Conservation (phyloP, 371 early-diverging fungal genomes). For the Mucor velutinosus region DNA sequence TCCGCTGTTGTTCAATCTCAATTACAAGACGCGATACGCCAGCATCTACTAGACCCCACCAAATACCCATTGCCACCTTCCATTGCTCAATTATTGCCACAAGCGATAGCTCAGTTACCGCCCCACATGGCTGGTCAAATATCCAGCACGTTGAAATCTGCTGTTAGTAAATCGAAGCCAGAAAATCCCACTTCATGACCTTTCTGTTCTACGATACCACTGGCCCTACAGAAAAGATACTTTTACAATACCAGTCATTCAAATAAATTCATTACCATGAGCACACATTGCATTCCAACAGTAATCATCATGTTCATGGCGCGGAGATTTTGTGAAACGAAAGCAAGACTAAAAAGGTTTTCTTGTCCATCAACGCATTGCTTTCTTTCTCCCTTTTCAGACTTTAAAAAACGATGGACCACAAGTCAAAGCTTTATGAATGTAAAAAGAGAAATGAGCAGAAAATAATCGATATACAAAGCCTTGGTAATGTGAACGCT, state of each 20-base stretch:
- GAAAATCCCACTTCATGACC: neutral
- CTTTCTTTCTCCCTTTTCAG: neutral
- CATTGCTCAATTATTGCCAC: constrained; percentile 45
- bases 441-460: constrained; percentile 16
- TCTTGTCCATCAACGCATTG: neutral
- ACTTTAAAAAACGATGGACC: neutral
- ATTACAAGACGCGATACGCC: constrained; percentile 47
- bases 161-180: neutral
- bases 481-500: constrained; percentile 5
- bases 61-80: constrained; percentile 47
- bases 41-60: constrained; percentile 49
- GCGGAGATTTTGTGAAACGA: neutral
- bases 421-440: neutral
- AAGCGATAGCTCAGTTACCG: constrained; percentile 51
- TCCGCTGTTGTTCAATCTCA: constrained; percentile 26
- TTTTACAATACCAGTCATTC: too few relatives aligned
- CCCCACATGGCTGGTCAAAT: constrained; percentile 47
- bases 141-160: constrained; percentile 27
- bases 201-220: neutral
- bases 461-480: neutral
- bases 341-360: neutral
- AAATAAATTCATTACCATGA: too few relatives aligned
- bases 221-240: too few relatives aligned
- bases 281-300: too few relatives aligned
- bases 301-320: neutral